phyloP scores from a whole-genome alignment of 2,329 filamentous ascomycete genomes.

The Diplodia scrobiculata region DNA sequence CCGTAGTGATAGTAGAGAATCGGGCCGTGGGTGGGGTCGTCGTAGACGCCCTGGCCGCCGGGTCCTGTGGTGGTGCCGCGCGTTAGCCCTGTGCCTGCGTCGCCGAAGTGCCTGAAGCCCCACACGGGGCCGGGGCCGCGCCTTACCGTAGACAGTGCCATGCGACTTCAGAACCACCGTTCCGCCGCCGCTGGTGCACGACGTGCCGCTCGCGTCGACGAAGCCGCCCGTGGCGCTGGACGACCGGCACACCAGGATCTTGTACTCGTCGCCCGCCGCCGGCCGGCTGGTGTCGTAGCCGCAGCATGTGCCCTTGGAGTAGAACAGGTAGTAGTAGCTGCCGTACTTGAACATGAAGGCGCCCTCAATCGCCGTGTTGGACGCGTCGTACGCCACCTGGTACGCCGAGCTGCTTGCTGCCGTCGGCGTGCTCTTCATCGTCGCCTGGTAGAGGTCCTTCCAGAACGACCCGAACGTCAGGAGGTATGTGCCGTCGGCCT shows the following conservation, averaged over 20 bases:
- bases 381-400: conserved; percentile 59
- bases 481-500: conserved; percentile 50
- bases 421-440: conserved; percentile 48
- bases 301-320: conserved; percentile 64
- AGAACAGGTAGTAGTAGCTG: conserved; percentile 66
- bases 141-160: conserved; percentile 58
- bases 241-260: conserved; percentile 66
- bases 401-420: conserved; percentile 41
- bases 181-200: conserved; percentile 61
- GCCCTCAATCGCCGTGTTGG: conserved; percentile 59
- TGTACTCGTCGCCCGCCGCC: conserved; percentile 63
- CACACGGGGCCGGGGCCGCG: not conserved
- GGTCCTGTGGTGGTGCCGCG: conserved; percentile 42
- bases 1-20: conserved; percentile 66
- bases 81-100: not conserved
- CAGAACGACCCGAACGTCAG: conserved; percentile 71
- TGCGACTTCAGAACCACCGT: conserved; percentile 64
- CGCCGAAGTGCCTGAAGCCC: not conserved
- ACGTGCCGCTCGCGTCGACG: conserved; percentile 56
- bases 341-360: conserved; percentile 59
- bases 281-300: conserved; percentile 57
- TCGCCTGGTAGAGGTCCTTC: conserved; percentile 63
- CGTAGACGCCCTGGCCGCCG: conserved; percentile 64
- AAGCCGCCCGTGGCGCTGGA: conserved; percentile 56
- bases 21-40: conserved; percentile 53